Base-by-base conservation (phyloP, 257 asterid species). In the Coffea eugenioides region DNA sequence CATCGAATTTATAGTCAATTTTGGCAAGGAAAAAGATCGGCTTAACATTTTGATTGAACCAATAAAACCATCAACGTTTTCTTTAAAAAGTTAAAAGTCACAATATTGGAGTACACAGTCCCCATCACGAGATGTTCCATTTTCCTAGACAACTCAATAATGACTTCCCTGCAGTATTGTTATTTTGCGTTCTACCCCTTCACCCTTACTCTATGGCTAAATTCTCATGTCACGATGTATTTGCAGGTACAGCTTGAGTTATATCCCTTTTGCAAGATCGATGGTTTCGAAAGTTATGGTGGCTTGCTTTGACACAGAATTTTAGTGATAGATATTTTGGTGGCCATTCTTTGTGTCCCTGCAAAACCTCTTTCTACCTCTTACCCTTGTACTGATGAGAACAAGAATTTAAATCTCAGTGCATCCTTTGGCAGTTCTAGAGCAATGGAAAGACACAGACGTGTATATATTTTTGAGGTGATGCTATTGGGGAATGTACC, bases 221-320 rank as follows among this genome's bases (percentile, higher is more conserved):
- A 31, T 57, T 73, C 34, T 48, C 81, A 39, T 45, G 34, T 41
- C 82, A 64, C 79, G 41, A 61, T 61, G 71, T 75, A 67, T 83
- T 77, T 82, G 73, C 99, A 95, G 99, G 99, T 93, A 95, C 81
- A 93, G 99, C 91, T 86, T 93, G 88, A 95, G 98, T 91, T 95
- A 93, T 81, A 88, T 95, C 64, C 99, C 99, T 16, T 95, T 95
- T 79, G 99, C 99, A 4, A 90, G 97, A 90, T 89, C 97, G 65
- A 91, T 95, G 99, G 97, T 93, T 79, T 93, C 99, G 18, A 95
- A 95, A 88, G 84, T 92, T 67, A 88, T 91, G 97, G 81, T 74
- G 73, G 90, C 92, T 62, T 95, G 98, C 89, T 93, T 95, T 77
- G 98, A 95, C 88, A 92, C 99, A n/a, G 99, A 93, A 73, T 95